Evolutionary conservation across 2,329 filamentous ascomycete species (phyloP).

Genomic region (Penicillium sp.): DNA sequence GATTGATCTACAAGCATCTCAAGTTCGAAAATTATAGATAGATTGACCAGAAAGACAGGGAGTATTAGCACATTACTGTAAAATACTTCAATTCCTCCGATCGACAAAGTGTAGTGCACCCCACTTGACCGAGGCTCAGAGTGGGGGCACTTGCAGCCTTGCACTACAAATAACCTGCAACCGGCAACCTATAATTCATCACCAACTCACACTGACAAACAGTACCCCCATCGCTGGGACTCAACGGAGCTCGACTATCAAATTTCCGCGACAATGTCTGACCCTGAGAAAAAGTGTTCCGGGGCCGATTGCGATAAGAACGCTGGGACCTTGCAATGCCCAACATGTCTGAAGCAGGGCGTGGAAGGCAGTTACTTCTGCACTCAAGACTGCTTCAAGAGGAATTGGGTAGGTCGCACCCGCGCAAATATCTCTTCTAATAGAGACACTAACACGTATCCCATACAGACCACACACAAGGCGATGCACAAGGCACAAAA

Average conservation of each 20-base stretch:
- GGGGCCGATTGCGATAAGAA: constrained; percentile 80
- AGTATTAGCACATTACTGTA: not conserved
- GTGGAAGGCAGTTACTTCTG: constrained; percentile 70
- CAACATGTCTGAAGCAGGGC: constrained; percentile 82
- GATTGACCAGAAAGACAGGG: not conserved
- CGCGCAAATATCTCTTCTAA: not conserved
- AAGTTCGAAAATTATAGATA: too few species aligned
- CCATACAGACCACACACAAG: constrained; percentile 48
- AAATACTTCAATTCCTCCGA: not conserved
- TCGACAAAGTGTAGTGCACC: not conserved
- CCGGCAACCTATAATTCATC: not conserved
- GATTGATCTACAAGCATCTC: not conserved
- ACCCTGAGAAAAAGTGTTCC: constrained; percentile 53
- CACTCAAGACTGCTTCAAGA: constrained; percentile 94
- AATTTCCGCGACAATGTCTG: constrained; percentile 1
- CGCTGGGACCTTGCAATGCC: constrained; percentile 79
- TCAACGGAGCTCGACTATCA: not conserved
- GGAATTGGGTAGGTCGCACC: constrained; percentile 73
- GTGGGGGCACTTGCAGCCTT: not conserved
- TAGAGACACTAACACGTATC: not conserved
- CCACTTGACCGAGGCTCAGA: not conserved
- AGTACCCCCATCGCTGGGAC: not conserved
- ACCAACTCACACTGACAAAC: not conserved
- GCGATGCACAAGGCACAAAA: constrained; percentile 65
- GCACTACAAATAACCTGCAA: not conserved